Conservation (phyloP, 768 basidiomycete species). For the Hypholoma sublateritium region DNA sequence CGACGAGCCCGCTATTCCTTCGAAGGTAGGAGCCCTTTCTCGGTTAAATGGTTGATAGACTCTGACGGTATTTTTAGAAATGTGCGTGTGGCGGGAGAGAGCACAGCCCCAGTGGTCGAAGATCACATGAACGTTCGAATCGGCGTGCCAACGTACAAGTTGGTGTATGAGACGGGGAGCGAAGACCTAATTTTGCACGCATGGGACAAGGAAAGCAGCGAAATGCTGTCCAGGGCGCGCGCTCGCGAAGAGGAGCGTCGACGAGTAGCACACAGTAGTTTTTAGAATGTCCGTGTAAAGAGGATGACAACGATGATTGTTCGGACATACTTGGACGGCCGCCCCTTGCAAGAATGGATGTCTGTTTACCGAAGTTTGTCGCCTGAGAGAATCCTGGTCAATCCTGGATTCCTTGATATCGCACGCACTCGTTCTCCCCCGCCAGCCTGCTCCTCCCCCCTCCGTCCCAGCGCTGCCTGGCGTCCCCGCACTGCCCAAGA, state of each 20-base stretch:
- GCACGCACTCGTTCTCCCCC: conserved; percentile 15
- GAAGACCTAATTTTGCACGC: conserved; percentile 55
- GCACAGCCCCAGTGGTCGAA: conserved; percentile 38
- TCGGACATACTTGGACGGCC: conserved; percentile 8
- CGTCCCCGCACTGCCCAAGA: conserved; percentile 12
- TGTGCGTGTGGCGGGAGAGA: conserved; percentile 39
- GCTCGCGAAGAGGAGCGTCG: conserved; percentile 57
- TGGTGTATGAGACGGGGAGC: conserved; percentile 65
- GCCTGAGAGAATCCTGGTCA: conserved; percentile 21
- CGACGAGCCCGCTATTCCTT: conserved; percentile 46
- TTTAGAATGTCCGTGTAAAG: conserved; percentile 7
- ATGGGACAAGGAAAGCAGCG: conserved; percentile 30
- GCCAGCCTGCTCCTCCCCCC: conserved; percentile 14
- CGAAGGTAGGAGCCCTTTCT: conserved; percentile 47
- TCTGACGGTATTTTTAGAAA: conserved; percentile 51
- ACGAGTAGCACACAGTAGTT: conserved; percentile 21
- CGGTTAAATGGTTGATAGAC: conserved; percentile 24
- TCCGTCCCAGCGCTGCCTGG: conserved; percentile 7
- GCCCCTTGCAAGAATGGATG: conserved; percentile 4
- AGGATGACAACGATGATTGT: conserved; percentile 27
- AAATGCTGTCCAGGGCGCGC: conserved; percentile 35
- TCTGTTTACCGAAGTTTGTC: conserved; percentile 16
- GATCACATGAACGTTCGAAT: conserved; percentile 54
- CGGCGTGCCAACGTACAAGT: conserved; percentile 58
- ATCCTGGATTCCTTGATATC: conserved; percentile 18